phyloP scores from a whole-genome alignment of 2,329 filamentous ascomycete species.

The Cadophora gregata region DNA sequence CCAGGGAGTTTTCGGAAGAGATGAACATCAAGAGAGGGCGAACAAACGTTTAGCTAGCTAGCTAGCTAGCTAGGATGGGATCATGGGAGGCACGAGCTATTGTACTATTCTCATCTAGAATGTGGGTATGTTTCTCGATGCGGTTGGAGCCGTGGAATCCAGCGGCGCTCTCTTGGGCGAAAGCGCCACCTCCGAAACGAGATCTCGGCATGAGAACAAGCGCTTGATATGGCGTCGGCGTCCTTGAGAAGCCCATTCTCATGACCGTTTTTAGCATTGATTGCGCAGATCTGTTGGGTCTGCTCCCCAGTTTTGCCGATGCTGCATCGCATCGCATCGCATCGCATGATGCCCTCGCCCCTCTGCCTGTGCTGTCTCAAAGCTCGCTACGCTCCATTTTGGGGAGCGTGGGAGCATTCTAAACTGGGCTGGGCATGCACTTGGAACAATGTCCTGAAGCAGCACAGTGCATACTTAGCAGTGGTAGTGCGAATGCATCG shows the following conservation, averaged over 20 bases:
- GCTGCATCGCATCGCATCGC: too few relatives aligned
- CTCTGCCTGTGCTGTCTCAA: neutral
- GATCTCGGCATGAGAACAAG: constrained; percentile 14
- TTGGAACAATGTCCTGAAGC: constrained; percentile 2
- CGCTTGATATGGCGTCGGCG: neutral
- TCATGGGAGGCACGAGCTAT: constrained; percentile 15
- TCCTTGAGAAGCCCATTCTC: neutral
- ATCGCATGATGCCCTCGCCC: neutral
- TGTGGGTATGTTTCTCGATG: neutral
- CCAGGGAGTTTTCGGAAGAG: neutral
- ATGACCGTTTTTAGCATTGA: neutral
- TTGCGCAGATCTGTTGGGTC: constrained; percentile 1
- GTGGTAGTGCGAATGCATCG: neutral
- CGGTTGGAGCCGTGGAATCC: constrained; percentile 1
- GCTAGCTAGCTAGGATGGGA: neutral
- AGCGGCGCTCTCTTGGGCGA: neutral
- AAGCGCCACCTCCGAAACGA: constrained; percentile 11
- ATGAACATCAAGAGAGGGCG: neutral
- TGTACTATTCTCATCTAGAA: constrained; percentile 6
- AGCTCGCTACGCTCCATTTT: neutral
- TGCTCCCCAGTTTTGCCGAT: too few relatives aligned
- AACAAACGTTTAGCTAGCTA: neutral
- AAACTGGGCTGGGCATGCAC: neutral
- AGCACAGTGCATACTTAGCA: neutral
- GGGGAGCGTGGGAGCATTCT: neutral